A percentile compares a stretch with the other conserved stretches of the same genome.
phyloP scores from a whole-genome alignment of 176 grass and related monocot species.

The Juncus inflexus region DNA sequence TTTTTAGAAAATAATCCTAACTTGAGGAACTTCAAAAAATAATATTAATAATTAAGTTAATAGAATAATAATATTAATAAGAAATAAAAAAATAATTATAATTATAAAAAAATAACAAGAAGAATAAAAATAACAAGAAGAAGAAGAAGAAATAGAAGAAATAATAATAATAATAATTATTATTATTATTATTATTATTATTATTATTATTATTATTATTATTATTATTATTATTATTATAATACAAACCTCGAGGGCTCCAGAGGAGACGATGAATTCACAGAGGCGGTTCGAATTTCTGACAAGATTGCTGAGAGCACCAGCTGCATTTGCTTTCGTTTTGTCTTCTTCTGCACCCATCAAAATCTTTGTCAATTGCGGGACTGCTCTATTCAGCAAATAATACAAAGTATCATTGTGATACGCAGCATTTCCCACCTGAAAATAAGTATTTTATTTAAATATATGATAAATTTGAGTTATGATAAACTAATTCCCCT shows the following conservation, averaged over 20 bases:
- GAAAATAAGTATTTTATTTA: background rate
- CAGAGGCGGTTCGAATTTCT: conserved; percentile 66
- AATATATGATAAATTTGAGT: too few relatives aligned
- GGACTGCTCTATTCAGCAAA: conserved; percentile 62
- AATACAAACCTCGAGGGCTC: conserved; percentile 73
- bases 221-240: too few relatives aligned
- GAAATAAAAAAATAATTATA: too few relatives aligned
- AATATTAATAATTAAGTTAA: background rate
- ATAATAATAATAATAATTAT: too few relatives aligned
- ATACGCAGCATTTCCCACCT: conserved; percentile 98
- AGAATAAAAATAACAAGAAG: too few relatives aligned
- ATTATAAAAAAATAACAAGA: too few relatives aligned
- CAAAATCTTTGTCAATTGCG: conserved; percentile 72
- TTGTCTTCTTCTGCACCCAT: conserved; percentile 83
- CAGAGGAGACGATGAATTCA: conserved; percentile 62
- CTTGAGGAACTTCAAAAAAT: background rate
- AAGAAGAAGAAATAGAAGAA: too few relatives aligned
- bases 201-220: too few relatives aligned
- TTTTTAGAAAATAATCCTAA: background rate
- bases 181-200: too few relatives aligned
- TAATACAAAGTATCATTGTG: conserved; percentile 91
- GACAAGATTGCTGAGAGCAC: conserved; percentile 81
- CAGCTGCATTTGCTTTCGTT: conserved; percentile 93
- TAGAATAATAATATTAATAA: background rate
- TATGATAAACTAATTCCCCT: too few relatives aligned